Evolutionary conservation across 345 rosid species (phyloP), one percentile per base, ranked within the genome.

Genomic region (Eucalyptus tenuipes): DNA sequence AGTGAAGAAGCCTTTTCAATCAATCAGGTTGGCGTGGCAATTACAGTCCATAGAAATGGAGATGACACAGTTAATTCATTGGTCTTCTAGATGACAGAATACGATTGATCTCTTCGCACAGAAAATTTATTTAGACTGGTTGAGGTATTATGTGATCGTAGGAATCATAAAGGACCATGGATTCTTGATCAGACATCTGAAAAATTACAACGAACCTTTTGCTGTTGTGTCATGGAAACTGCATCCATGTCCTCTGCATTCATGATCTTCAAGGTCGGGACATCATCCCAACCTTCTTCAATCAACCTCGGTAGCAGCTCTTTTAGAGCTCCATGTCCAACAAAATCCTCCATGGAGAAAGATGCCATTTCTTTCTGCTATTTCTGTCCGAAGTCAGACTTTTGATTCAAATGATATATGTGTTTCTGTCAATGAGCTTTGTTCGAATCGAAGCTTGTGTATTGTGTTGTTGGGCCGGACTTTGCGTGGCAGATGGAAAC

Each of bases 261-360:
- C 96, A 94, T 93, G 75, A 94, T 92, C 95, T 94, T 95, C 88
- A 94, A 90, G 57, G 98, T 94, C 57, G 95, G 96, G 2, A 95
- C 95, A 61, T 95, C 96, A 88, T 94, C 98, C 96, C 98, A 95
- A 3, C 96, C 98, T 91, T 94, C 96, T 44, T 95, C 95, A 25
- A 94, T 24, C 88, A 94, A 90, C 90, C 90, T 94, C 57, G 95
- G 95, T 31, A 94, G 94, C 90, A 93, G 50, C 86, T 86, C 91
- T 86, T 90, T 92, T 52, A 95, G 89, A 89, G 87, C 88, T 85
- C 96, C 98, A 53, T 89, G 90, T 27, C 96, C 98, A 31, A 92
- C 92, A 89, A 94, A 95, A 75, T 94, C 96, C 75, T 95, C 95
- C 88, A 94, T 86, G 3, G 95, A 93, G 57, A 90, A 95, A 66